Base-by-base conservation (phyloP, 2,329 filamentous ascomycete species). In the Lizonia empirigonia region DNA sequence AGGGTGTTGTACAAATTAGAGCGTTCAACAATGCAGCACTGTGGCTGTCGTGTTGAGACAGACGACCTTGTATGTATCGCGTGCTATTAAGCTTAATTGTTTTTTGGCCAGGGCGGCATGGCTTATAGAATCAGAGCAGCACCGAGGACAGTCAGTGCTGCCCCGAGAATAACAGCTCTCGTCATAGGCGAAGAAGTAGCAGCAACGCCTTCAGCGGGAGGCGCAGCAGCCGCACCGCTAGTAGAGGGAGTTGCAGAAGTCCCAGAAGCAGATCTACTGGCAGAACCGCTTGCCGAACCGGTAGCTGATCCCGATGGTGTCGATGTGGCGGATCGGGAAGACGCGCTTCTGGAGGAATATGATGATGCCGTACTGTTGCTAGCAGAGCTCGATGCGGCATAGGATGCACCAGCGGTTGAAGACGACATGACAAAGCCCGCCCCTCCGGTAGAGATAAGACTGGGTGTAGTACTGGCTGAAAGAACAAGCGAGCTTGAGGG, bases 401-500 rank as follows among this genome's bases (percentile, higher is more conserved):
- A 44, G 22, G 52, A 10, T 9, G 29, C 15, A 19, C 30, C 10
- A 12, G 19, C 40, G 19, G 18, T 38, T 7, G 47, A 48, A 3
- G 44, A 39, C 15, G 49, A 44, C 2, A 37, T 16, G 6, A 44
- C 44, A 10, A 36, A 22, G 15, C 23, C 39, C 8, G 50, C 7
- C 12, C 23, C 34, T 19, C 44, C 35, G 7, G 50, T 48, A 20
- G 38, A 19, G 16, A 30, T 53, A 10, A 27, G 16, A 23, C 44
- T 49, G 34, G 34, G 20, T 22, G 50, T 34, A 6, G 60, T 59
- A 38, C 58, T 63, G 12, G 60, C 50, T 4, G 58, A 29, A 4
- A 41, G 41, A 23, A 50, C 47, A n/a, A 58, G 56, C 19, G 62
- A 62, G 27, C 56, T 64, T 7, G 63, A 56, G 2, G 59, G 55